Evolutionary conservation across 2,329 filamentous ascomycete genomes (phyloP).

Genomic region (Epichloe amarillans): DNA sequence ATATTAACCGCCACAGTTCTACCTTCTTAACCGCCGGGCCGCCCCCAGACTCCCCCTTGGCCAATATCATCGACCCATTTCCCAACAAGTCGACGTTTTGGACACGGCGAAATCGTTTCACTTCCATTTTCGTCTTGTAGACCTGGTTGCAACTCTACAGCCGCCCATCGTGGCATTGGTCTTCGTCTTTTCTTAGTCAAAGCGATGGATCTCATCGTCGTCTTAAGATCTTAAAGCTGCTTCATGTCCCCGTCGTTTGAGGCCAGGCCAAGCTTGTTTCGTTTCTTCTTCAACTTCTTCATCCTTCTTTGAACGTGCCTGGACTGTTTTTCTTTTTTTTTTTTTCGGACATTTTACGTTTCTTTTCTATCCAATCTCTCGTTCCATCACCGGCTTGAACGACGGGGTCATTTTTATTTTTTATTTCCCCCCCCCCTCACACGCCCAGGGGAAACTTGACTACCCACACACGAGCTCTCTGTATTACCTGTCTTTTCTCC

Average conservation of each 20-base stretch:
- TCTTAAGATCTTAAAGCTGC: constrained; percentile 9
- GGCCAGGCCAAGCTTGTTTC: constrained; percentile 13
- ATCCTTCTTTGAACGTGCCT: not conserved
- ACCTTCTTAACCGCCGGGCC: constrained; percentile 10
- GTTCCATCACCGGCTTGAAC: not conserved
- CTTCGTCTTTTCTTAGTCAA: not conserved
- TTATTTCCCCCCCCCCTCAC: not conserved
- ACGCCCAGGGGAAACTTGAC: not conserved
- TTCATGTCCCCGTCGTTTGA: constrained; percentile 9
- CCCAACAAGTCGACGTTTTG: constrained; percentile 27
- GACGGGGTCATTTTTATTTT: not conserved
- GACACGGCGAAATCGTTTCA: constrained; percentile 42
- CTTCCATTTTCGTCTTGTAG: constrained; percentile 13
- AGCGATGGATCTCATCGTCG: not conserved
- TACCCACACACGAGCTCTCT: constrained; percentile 7
- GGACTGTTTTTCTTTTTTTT: not conserved
- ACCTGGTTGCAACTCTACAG: constrained; percentile 8
- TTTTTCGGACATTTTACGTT: not conserved
- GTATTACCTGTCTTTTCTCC: constrained; percentile 12
- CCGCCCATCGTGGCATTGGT: constrained; percentile 1
- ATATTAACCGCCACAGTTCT: not conserved
- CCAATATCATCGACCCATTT: constrained; percentile 38
- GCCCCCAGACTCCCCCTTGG: constrained; percentile 24
- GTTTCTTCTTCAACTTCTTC: not conserved
- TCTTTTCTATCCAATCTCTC: not conserved